These are phyloP conservation scores for Bretschneidera sinensis DNA, from an alignment of 345 rosid species.

Conservation along the genomic window DNA sequence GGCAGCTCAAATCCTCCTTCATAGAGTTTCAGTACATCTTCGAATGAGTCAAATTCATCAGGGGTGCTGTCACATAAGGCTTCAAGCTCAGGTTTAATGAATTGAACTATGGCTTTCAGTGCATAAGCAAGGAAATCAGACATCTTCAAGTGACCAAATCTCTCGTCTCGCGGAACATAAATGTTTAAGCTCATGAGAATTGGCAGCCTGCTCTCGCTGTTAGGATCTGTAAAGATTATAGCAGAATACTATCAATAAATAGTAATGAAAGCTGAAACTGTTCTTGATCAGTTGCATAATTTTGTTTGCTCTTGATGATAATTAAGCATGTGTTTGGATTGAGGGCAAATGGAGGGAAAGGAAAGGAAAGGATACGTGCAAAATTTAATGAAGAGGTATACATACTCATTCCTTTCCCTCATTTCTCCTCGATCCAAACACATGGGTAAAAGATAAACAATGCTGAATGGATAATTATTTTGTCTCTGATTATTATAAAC, in stretches of 20 bases:
- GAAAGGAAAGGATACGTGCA: too few species aligned
- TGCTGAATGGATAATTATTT: too few species aligned
- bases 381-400: too few species aligned
- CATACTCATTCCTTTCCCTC: too few species aligned
- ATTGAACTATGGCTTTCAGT: conserved; percentile 47
- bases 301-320: too few species aligned
- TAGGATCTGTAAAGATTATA: conserved; percentile 38
- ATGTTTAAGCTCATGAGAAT: conserved; percentile 35
- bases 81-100: conserved; percentile 47
- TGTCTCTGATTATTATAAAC: too few species aligned
- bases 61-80: conserved; percentile 41
- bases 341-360: too few species aligned
- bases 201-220: conserved; percentile 51
- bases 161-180: conserved; percentile 83
- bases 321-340: too few species aligned
- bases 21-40: conserved; percentile 52
- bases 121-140: conserved; percentile 56
- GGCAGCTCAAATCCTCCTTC: conserved; percentile 54
- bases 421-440: too few species aligned
- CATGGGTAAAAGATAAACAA: too few species aligned
- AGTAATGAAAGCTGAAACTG: too few species aligned
- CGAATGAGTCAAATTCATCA: conserved; percentile 48
- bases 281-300: too few species aligned
- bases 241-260: not conserved
- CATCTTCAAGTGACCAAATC: conserved; percentile 66